Evolutionary conservation across 148 eudicot species (phyloP), one percentile per base, ranked within the genome.

Genomic region (Vaccinium corymbosum): DNA sequence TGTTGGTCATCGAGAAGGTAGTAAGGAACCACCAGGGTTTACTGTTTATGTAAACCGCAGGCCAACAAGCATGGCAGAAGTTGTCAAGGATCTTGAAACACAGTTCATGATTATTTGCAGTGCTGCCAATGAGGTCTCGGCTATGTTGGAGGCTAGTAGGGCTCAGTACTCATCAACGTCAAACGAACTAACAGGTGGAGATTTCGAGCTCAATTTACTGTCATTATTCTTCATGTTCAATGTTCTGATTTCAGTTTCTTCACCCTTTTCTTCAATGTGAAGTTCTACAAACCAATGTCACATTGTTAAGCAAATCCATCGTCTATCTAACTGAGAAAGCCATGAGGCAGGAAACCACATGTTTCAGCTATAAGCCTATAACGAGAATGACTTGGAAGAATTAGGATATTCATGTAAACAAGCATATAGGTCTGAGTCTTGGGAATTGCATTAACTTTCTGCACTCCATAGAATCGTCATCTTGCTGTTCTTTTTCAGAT

Each of bases 41-140:
- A 94, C 99, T 32, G 98, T 92, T 82, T 94, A 94, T 87, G 94
- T 94, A 66, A 92, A 94, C 85, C 89, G 84, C 87, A 94, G 97
- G 92, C 97, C 98, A 72, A 94, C 97, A 29, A 94, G 95, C 91
- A 94, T 97, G 97, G 90, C 91, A 46, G 98, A 96, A 85, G 98
- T 96, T 86, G 89, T 94, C 38, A 96, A 92, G 92, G 99, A 94
- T 87, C 93, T 96, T 17, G 99, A 96, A 80, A 88, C 89, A 71
- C 99, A 94, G 82, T 96, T 96, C 83, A 85, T 27, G 84, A 89
- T 89, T 50, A 87, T 95, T 85, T 94, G 94, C 86, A 84, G 85
- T 83, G 88, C 95, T 19, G 97, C 95, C 5, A 86, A 83, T 72
- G 93, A 92, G 85, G 89, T 96, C 15, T 93, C 98, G 20, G 85